phyloP scores from a whole-genome alignment of 2,329 filamentous ascomycete species.

The Oidium heveae region DNA sequence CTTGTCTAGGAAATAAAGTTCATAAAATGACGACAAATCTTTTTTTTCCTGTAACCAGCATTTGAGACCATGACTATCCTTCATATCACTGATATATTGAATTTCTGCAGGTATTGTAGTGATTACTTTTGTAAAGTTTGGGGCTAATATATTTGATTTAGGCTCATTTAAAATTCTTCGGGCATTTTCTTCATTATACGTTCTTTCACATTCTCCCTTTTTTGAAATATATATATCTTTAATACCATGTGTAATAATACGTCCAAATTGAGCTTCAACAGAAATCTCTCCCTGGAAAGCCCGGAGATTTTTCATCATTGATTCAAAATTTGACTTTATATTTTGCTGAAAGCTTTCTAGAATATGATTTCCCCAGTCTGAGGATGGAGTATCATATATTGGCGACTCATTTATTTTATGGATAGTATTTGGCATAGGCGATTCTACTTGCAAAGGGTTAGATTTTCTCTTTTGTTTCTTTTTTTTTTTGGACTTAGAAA shows the following conservation, averaged over 20 bases:
- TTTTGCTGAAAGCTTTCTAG: constrained; percentile 5
- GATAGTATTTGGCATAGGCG: no score
- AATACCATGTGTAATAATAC: constrained; percentile 7
- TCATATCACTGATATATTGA: constrained; percentile 7
- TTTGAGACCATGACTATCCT: constrained; percentile 3
- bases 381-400: no score
- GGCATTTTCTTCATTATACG: neutral
- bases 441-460: no score
- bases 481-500: no score
- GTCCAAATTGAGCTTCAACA: constrained; percentile 11
- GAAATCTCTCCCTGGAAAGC: constrained; percentile 8
- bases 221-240: constrained; percentile 3
- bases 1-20: constrained; percentile 8
- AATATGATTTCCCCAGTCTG: no score
- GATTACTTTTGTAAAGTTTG: constrained; percentile 10
- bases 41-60: constrained; percentile 7
- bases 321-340: constrained; percentile 6
- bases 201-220: constrained; percentile 1
- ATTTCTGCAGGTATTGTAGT: constrained; percentile 9
- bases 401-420: no score
- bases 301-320: constrained; percentile 6
- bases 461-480: no score
- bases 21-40: constrained; percentile 9
- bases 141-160: neutral
- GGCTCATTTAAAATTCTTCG: neutral